Evolutionary conservation across 345 rosid species (phyloP).

Genomic region (Bruguiera gymnorhiza): DNA sequence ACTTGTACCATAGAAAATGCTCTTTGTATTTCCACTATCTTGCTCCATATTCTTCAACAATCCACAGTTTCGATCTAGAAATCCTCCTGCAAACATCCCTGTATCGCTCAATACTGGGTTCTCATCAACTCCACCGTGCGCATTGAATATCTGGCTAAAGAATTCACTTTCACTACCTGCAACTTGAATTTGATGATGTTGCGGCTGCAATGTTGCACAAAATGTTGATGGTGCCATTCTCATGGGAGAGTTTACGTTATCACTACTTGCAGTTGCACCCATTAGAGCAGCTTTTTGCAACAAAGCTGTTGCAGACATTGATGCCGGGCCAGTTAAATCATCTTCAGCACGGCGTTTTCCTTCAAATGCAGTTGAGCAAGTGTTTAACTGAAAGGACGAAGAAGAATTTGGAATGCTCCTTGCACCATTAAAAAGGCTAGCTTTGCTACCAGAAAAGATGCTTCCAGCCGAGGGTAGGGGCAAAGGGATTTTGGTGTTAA

Average conservation of each 20-base stretch:
- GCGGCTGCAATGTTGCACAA: constrained; percentile 1
- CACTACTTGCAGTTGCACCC: constrained; percentile 38
- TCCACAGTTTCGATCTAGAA: constrained; percentile 20
- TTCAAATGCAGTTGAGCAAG: constrained; percentile 22
- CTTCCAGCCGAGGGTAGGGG: constrained; percentile 16
- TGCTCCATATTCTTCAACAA: constrained; percentile 21
- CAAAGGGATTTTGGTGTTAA: constrained; percentile 16
- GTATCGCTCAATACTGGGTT: constrained; percentile 6
- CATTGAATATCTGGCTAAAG: constrained; percentile 22
- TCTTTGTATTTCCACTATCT: neutral
- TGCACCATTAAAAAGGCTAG: constrained; percentile 16
- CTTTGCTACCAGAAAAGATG: constrained; percentile 14
- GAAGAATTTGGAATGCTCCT: constrained; percentile 9
- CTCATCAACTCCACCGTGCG: constrained; percentile 6
- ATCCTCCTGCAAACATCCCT: constrained; percentile 20
- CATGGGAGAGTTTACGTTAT: constrained; percentile 24
- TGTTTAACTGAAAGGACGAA: constrained; percentile 25
- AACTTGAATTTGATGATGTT: constrained; percentile 9
- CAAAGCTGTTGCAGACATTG: constrained; percentile 56
- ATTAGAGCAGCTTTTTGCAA: constrained; percentile 58
- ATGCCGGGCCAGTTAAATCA: constrained; percentile 12
- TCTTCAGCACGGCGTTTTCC: constrained; percentile 4
- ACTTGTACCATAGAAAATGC: constrained; percentile 12
- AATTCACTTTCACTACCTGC: constrained; percentile 2
- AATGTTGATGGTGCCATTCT: constrained; percentile 32